Evolutionary conservation across 2,329 filamentous ascomycete species (phyloP), one percentile per base, ranked within the genome.

Genomic region (Trichoderma sp.): DNA sequence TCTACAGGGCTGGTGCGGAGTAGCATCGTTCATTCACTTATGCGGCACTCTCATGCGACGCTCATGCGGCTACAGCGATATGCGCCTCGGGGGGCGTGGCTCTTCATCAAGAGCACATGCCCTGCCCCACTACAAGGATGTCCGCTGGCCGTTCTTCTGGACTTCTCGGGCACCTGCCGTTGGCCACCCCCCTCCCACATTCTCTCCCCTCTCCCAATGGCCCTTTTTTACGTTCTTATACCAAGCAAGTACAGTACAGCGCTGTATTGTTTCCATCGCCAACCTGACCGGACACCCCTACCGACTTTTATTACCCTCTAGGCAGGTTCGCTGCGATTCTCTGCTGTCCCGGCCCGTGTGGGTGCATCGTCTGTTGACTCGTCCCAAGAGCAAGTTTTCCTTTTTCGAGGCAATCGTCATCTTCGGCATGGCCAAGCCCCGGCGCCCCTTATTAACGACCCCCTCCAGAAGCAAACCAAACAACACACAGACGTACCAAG

Each of bases 101-200:
- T 64, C 61, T 64, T 64, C 61, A 64, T 64, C 17, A 64, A 64
- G 37, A 56, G 61, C 54, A 66, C 64, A 66, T 66, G 64, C 64
- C 48, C 53, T 22, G 54, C 53, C 42, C 54, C 53, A 66, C 52
- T 29, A 19, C 64, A 22, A 52, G 64, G 53, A 66, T 37, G 42
- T 52, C 42, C 34, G 45, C 60, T 64, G 42, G 45, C 34, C 17
- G 19, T 64, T 58, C 42, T 57, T 65, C 63, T 39, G 10, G 39
- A 5, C 52, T 58, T 66, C 54, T 66, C 64, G 64, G 64, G 39
- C 53, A 59, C 48, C 54, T 45, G 54, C 64, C 54, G 54, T 32
- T 54, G 17, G 61, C 35, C 54, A 66, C 53, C 34, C 64, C 29
- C 64, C 54, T 45, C 25, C 48, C 42, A 19, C n/a, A 53, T 27